phyloP scores from a whole-genome alignment of 495 filamentous ascomycete genomes.

The Talaromyces thailandensis region DNA sequence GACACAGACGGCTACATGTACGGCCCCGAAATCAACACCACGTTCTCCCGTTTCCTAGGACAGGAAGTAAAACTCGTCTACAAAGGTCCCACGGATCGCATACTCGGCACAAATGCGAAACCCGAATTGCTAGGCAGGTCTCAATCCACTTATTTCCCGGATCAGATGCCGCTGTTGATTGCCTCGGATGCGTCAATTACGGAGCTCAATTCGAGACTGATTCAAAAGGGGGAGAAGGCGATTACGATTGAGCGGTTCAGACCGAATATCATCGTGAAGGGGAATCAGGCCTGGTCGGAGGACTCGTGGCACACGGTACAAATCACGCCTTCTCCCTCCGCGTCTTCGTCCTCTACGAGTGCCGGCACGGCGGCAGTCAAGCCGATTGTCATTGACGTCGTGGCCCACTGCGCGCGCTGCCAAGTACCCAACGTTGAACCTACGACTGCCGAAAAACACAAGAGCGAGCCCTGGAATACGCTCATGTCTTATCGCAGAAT shows the following conservation, averaged over 20 bases:
- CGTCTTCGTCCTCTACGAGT: background rate
- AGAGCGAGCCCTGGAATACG: conserved; percentile 65
- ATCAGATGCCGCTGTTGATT: conserved; percentile 37
- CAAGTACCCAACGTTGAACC: conserved; percentile 81
- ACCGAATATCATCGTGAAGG: conserved; percentile 71
- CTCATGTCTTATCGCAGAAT: conserved; percentile 62
- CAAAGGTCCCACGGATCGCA: conserved; percentile 33
- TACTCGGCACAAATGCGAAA: conserved; percentile 30
- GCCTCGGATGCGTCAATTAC: conserved; percentile 42
- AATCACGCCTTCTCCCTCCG: conserved; percentile 39
- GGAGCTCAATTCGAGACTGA: conserved; percentile 27
- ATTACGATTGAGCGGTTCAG: conserved; percentile 58
- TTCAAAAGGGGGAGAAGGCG: conserved; percentile 13
- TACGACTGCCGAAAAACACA: conserved; percentile 58
- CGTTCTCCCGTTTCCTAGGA: conserved; percentile 25
- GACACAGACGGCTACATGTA: conserved; percentile 34
- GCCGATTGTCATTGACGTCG: conserved; percentile 44
- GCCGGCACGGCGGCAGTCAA: background rate
- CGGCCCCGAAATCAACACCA: conserved; percentile 19
- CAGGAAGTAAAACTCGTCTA: conserved; percentile 27
- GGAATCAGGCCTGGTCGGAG: conserved; percentile 57
- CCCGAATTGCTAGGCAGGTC: conserved; percentile 25
- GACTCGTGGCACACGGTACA: conserved; percentile 73
- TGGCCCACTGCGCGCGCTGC: conserved; percentile 68
- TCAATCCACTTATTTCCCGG: conserved; percentile 32